These are phyloP conservation scores for Talaromyces sp. DNA, from an alignment of 2,329 filamentous ascomycete species.

Conservation along the genomic window DNA sequence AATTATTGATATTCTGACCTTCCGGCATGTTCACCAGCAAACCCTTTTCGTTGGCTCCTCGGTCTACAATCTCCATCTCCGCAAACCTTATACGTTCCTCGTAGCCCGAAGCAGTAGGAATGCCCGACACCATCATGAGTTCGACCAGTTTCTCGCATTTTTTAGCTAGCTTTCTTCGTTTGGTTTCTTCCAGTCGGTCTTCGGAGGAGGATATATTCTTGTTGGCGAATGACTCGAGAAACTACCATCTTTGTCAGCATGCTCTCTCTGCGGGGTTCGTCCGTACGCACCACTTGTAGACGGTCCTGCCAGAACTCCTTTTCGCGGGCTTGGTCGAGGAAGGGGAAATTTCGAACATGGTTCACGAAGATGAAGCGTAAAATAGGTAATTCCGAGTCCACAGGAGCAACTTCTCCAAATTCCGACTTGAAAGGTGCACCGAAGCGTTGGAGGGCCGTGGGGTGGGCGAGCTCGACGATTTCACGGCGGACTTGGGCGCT, in stretches of 20 bases:
- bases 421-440: slow-evolving; percentile 94
- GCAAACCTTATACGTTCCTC: slow-evolving; percentile 96
- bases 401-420: slow-evolving; percentile 84
- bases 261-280: not conserved
- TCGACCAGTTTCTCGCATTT: slow-evolving; percentile 96
- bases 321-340: slow-evolving; percentile 92
- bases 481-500: slow-evolving; percentile 85
- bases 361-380: slow-evolving; percentile 96
- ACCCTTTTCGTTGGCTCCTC: slow-evolving; percentile 86
- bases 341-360: slow-evolving; percentile 96
- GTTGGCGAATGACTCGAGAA: slow-evolving; percentile 93
- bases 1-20: slow-evolving; percentile 88
- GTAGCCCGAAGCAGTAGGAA: slow-evolving; percentile 92
- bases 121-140: slow-evolving; percentile 98
- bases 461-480: slow-evolving; percentile 88
- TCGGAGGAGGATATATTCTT: slow-evolving; percentile 97
- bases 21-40: slow-evolving; percentile 84
- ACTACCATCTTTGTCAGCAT: slow-evolving; percentile 54
- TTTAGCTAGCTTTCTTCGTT: slow-evolving; percentile 82
- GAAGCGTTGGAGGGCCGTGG: slow-evolving; percentile 90
- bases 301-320: slow-evolving; percentile 99
- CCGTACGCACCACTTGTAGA: slow-evolving; percentile 74
- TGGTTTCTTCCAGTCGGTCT: slow-evolving; percentile 93
- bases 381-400: slow-evolving; percentile 91
- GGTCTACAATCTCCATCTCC: slow-evolving; percentile 94